Percentiles rank a stretch among this genome's conserved stretches.
phyloP scores from a whole-genome alignment of 148 eudicot genomes.

The Fagopyrum esculentum region DNA sequence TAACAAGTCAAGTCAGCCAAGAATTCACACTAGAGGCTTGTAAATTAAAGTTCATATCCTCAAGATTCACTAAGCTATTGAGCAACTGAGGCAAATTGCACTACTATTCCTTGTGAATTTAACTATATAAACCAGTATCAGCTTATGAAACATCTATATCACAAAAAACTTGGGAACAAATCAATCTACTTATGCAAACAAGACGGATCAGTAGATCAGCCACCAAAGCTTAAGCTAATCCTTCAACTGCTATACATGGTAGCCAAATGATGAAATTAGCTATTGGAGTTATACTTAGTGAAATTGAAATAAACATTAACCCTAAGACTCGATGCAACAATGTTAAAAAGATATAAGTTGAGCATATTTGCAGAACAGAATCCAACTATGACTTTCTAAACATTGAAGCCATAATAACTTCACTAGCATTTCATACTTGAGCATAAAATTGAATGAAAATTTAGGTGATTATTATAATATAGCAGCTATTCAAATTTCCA shows the following conservation, averaged over 20 bases:
- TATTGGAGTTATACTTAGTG: neutral
- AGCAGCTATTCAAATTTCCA: too few species aligned
- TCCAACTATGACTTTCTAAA: neutral
- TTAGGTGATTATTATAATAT: too few species aligned
- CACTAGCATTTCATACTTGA: neutral
- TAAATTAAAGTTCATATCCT: too few species aligned
- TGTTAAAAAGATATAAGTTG: neutral
- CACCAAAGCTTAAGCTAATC: neutral
- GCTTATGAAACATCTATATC: too few species aligned
- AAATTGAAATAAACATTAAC: neutral
- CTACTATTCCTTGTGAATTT: neutral
- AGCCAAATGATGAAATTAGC: neutral
- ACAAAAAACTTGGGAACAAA: too few species aligned
- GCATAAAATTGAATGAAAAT: too few species aligned
- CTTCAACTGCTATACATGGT: neutral
- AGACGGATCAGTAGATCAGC: too few species aligned
- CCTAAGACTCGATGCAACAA: neutral
- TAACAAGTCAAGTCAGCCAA: too few species aligned
- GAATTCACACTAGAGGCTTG: too few species aligned
- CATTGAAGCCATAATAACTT: neutral
- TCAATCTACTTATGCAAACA: too few species aligned
- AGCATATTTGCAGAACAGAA: neutral
- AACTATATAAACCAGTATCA: too few species aligned
- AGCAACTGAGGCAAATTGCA: neutral
- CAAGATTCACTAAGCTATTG: neutral